These are phyloP conservation scores for Diaporthe nobilis DNA, from an alignment of 2,329 filamentous ascomycete genomes.

Conservation along the genomic window DNA sequence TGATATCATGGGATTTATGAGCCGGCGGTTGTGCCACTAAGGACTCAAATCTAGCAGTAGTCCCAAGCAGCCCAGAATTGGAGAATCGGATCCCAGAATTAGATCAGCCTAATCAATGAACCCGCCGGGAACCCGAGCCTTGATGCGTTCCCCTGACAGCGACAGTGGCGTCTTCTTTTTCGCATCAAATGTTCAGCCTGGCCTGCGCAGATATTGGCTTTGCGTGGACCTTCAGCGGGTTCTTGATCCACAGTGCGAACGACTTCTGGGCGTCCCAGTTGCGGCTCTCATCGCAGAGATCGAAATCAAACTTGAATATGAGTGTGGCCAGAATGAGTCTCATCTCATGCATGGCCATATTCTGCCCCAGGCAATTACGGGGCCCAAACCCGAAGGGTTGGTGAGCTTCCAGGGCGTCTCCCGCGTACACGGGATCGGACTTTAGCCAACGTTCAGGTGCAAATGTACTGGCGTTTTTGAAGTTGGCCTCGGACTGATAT, in stretches of 20 bases:
- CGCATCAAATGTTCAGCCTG: constrained; percentile 21
- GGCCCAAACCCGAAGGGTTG: constrained; percentile 31
- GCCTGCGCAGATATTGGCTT: constrained; percentile 9
- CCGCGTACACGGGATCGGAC: background rate
- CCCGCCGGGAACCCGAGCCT: background rate
- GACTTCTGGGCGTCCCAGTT: constrained; percentile 23
- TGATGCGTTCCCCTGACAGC: background rate
- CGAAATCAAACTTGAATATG: constrained; percentile 25
- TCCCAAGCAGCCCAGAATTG: background rate
- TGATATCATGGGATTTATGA: no score
- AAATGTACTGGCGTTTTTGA: constrained; percentile 14
- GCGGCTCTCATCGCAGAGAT: constrained; percentile 22
- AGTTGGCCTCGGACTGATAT: constrained; percentile 30
- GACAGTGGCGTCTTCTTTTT: background rate
- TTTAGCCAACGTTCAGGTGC: constrained; percentile 28
- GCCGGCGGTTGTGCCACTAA: no score
- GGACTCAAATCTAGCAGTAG: background rate
- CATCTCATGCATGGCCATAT: constrained; percentile 36
- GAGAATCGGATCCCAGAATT: no score
- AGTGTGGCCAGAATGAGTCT: constrained; percentile 28
- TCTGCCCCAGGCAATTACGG: constrained; percentile 29
- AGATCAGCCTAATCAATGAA: background rate
- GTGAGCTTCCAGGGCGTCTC: background rate
- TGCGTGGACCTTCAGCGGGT: constrained; percentile 4
- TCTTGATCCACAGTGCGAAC: constrained; percentile 31